Evolutionary conservation across 2,329 filamentous ascomycete species (phyloP).

Genomic region (Sphaerulina vaccinii): DNA sequence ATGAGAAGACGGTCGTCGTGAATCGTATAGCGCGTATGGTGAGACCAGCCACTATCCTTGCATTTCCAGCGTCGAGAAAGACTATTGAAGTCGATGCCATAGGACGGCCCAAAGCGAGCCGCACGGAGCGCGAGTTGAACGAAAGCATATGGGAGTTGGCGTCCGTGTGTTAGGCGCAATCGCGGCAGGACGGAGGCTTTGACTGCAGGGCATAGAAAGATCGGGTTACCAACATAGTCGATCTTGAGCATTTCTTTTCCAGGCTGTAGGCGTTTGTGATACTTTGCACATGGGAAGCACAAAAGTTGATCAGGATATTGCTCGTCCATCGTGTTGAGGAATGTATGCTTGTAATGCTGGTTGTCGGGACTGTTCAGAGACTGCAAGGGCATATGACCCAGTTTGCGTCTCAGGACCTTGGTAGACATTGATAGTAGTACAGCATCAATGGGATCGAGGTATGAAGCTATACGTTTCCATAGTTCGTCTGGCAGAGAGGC

Average conservation of each 20-base stretch:
- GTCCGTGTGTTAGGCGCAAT: conserved; percentile 54
- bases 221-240: conserved; percentile 54
- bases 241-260: conserved; percentile 56
- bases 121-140: conserved; percentile 57
- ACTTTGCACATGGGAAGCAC: conserved; percentile 58
- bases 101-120: conserved; percentile 46
- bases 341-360: conserved; percentile 47
- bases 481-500: conserved; percentile 46
- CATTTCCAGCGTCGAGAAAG: conserved; percentile 57
- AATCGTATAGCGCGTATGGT: conserved; percentile 56
- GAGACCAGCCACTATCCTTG: conserved; percentile 52
- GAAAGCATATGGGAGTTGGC: conserved; percentile 58
- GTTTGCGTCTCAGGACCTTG: conserved; percentile 46
- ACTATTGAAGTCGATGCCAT: conserved; percentile 50
- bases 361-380: conserved; percentile 46
- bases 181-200: conserved; percentile 53
- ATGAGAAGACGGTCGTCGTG: conserved; percentile 55
- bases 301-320: conserved; percentile 57
- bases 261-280: conserved; percentile 54
- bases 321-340: conserved; percentile 53
- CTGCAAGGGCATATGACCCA: conserved; percentile 45
- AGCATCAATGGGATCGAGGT: conserved; percentile 47
- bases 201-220: conserved; percentile 57
- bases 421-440: conserved; percentile 52
- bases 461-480: conserved; percentile 48